phyloP scores from a whole-genome alignment of 225 moss, liverwort and hornwort genomes.

The Polytrichum commune region DNA sequence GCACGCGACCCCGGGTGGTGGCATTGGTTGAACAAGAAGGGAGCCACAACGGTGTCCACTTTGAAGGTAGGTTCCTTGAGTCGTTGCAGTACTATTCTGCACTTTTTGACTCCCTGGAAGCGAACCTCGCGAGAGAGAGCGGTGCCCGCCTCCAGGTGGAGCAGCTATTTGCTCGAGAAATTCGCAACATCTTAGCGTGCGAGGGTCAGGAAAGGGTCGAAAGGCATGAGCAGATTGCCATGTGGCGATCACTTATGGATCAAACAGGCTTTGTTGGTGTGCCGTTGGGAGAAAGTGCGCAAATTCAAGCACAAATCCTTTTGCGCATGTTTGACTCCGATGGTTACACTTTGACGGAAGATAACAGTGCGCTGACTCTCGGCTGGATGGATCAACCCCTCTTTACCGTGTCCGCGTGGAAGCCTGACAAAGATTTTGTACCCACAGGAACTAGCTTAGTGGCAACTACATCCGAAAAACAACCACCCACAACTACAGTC shows the following conservation, averaged over 20 bases:
- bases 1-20: conserved; percentile 80
- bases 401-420: conserved; percentile 87
- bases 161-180: conserved; percentile 86
- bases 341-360: conserved; percentile 62
- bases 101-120: conserved; percentile 83
- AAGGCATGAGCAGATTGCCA: conserved; percentile 63
- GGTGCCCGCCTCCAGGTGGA: conserved; percentile 77
- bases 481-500: conserved; percentile 13
- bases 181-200: conserved; percentile 86
- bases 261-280: conserved; percentile 60
- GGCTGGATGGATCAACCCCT: conserved; percentile 80
- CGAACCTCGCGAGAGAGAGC: conserved; percentile 68
- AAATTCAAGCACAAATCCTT: conserved; percentile 70
- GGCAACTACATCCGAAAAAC: conserved; percentile 13
- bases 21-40: conserved; percentile 95
- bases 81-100: conserved; percentile 88
- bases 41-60: conserved; percentile 75
- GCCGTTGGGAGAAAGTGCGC: conserved; percentile 60
- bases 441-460: conserved; percentile 50
- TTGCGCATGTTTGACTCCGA: conserved; percentile 84
- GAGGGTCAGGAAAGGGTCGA: conserved; percentile 85
- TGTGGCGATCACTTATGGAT: conserved; percentile 62
- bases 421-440: conserved; percentile 53
- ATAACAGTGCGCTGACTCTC: conserved; percentile 58
- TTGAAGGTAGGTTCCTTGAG: conserved; percentile 77